phyloP scores from a whole-genome alignment of 2,329 filamentous ascomycete species.

The Colletotrichum gloeosporioides region DNA sequence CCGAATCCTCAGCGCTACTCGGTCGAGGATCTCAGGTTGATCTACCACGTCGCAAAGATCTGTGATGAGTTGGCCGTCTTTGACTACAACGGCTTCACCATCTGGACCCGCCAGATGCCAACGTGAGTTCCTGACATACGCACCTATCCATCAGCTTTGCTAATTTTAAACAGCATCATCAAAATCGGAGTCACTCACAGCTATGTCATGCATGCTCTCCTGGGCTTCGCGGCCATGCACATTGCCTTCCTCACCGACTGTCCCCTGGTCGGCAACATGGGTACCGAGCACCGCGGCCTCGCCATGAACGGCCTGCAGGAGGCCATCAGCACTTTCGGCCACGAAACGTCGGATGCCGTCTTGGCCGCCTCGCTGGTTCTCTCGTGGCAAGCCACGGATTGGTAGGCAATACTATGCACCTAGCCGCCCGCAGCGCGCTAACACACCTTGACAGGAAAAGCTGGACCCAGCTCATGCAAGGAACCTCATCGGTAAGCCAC shows the following conservation, averaged over 20 bases:
- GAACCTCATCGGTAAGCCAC: conserved; percentile 79
- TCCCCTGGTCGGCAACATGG: conserved; percentile 83
- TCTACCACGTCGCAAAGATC: conserved; percentile 88
- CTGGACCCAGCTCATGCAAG: conserved; percentile 93
- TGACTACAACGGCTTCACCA: conserved; percentile 81
- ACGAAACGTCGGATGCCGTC: conserved; percentile 87
- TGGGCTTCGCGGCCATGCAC: conserved; percentile 94
- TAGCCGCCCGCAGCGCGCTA: conserved; percentile 36
- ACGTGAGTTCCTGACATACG: conserved; percentile 65
- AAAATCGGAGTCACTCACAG: conserved; percentile 80
- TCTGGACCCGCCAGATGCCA: conserved; percentile 93
- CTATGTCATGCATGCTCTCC: conserved; percentile 92
- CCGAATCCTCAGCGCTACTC: conserved; percentile 76
- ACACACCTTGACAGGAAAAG: conserved; percentile 68
- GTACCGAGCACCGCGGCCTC: conserved; percentile 85
- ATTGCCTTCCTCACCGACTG: conserved; percentile 89
- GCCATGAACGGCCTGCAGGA: conserved; percentile 89
- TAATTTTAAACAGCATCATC: conserved; percentile 65
- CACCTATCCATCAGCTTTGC: not conserved
- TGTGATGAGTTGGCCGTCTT: conserved; percentile 81
- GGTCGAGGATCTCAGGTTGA: conserved; percentile 81
- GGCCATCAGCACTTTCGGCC: conserved; percentile 84
- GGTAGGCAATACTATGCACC: conserved; percentile 65
- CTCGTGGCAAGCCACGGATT: conserved; percentile 96
- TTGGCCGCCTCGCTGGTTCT: conserved; percentile 90